Evolutionary conservation across 106 monocot genomes (phyloP), one percentile per base, ranked within the genome.

Genomic region (Acanthochlamys bracteata): DNA sequence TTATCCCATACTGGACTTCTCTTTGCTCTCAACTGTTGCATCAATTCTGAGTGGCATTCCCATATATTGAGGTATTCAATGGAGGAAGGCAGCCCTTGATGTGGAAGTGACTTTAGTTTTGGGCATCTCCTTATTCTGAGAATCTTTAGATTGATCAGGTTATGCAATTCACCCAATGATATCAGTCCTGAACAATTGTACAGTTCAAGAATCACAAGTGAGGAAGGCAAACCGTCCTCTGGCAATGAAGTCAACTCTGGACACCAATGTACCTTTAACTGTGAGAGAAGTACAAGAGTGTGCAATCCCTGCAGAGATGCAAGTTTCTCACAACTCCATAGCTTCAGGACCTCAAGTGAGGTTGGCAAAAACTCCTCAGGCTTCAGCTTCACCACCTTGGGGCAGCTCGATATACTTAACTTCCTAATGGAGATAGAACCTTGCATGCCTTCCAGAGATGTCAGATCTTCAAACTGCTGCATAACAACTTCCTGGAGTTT

Each of bases 1-100:
- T 54, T 54, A 19, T 58, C 53, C 57, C 74, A 60, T 11, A 16
- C 53, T 64, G 12, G 11, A 7, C 6, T 26, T 53, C 19, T 70
- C 41, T 52, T 13, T 21, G 16, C 43, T 25, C 12, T 22, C 47
- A 7, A n/a, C 9, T 69, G 20, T 16, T 54, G 53, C 53, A 54
- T 54, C 6, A 54, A 17, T 54, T 6, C 53, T 19, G 7, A n/a
- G 19, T 54, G 7, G 19, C 53, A 54, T 11, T 17, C 53, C 7
- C 19, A 19, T 54, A 54, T 7, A 46, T 14, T 10, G 45, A 46
- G 45, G 45, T 46, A 46, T 46, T 46, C 45, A 46, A 46, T 46
- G 45, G 45, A 46, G 45, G 45, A 46, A 46, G 45, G 45, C 45
- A 46, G 45, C 11, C 45, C 11, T 14, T 46, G 8, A 8, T 46